These are phyloP conservation scores for Lepiota venenata DNA, from an alignment of 768 basidiomycete species.

Conservation along the genomic window DNA sequence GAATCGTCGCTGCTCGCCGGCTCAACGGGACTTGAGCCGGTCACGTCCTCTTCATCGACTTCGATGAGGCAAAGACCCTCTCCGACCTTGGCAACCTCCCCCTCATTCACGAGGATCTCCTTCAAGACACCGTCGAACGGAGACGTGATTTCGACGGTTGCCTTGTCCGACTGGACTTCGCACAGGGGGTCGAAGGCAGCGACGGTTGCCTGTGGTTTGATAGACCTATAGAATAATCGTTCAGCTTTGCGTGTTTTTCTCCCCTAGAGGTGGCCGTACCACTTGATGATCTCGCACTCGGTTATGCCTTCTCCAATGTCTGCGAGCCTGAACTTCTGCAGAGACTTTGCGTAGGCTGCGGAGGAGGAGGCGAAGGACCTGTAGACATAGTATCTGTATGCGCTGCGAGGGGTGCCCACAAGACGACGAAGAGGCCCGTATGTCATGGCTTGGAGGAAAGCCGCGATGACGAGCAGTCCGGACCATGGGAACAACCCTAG, in stretches of 20 bases:
- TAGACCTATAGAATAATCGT: slow-evolving; percentile 49
- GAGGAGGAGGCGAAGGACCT: slow-evolving; percentile 3
- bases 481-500: slow-evolving; percentile 11
- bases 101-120: slow-evolving; percentile 73
- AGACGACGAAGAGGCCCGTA: slow-evolving; percentile 10
- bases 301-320: slow-evolving; percentile 92
- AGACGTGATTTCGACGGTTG: slow-evolving; percentile 86
- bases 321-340: slow-evolving; percentile 67
- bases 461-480: not conserved
- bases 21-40: slow-evolving; percentile 14
- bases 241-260: not conserved
- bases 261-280: slow-evolving; percentile 41
- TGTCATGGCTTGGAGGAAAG: slow-evolving; percentile 7
- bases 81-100: slow-evolving; percentile 83
- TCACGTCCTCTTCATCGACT: slow-evolving; percentile 55
- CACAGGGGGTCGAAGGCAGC: slow-evolving; percentile 72
- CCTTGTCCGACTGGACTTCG: slow-evolving; percentile 90
- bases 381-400: slow-evolving; percentile 1
- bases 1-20: not conserved
- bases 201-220: slow-evolving; percentile 48
- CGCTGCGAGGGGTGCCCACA: not conserved
- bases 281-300: slow-evolving; percentile 86
- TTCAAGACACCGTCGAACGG: slow-evolving; percentile 78
- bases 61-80: slow-evolving; percentile 76
- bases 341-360: slow-evolving; percentile 5